Percentiles rank a stretch among this genome's conserved stretches.
These are phyloP conservation scores for Carallia brachiata DNA, from an alignment of 345 rosid genomes.

Conservation along the genomic window DNA sequence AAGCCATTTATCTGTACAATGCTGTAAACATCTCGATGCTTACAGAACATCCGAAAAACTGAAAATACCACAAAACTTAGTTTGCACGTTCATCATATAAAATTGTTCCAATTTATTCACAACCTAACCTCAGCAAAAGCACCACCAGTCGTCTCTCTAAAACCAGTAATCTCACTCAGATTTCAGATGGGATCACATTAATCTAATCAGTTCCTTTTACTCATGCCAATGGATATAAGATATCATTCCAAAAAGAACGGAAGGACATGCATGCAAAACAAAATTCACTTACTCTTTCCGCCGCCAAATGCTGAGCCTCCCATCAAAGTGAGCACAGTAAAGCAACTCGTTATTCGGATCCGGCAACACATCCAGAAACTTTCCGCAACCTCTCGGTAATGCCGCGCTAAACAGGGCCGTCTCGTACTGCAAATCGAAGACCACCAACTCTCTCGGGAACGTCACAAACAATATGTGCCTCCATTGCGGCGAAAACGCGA, in stretches of 20 bases:
- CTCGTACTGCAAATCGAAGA: conserved; percentile 84
- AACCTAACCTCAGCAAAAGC: too few species aligned
- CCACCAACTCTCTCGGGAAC: conserved; percentile 89
- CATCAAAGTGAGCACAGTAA: conserved; percentile 87
- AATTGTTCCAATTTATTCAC: too few species aligned
- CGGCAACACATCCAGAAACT: conserved; percentile 81
- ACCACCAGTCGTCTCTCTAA: too few species aligned
- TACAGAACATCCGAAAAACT: too few species aligned
- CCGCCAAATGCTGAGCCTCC: conserved; percentile 89
- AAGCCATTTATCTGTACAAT: too few species aligned
- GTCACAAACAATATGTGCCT: conserved; percentile 67
- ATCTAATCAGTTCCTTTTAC: too few species aligned
- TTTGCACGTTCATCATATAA: too few species aligned
- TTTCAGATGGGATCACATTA: too few species aligned
- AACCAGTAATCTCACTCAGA: too few species aligned
- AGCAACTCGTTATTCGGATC: conserved; percentile 79
- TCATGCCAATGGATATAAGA: too few species aligned
- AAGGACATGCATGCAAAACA: neutral
- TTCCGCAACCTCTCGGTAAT: conserved; percentile 82
- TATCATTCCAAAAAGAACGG: neutral
- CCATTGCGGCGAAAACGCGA: conserved; percentile 82
- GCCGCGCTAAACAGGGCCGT: conserved; percentile 52
- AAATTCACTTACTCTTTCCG: conserved; percentile 63
- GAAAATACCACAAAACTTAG: too few species aligned
- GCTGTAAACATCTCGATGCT: too few species aligned